Conservation (phyloP, 2,329 filamentous ascomycete genomes). For the Cladosporium sp. region DNA sequence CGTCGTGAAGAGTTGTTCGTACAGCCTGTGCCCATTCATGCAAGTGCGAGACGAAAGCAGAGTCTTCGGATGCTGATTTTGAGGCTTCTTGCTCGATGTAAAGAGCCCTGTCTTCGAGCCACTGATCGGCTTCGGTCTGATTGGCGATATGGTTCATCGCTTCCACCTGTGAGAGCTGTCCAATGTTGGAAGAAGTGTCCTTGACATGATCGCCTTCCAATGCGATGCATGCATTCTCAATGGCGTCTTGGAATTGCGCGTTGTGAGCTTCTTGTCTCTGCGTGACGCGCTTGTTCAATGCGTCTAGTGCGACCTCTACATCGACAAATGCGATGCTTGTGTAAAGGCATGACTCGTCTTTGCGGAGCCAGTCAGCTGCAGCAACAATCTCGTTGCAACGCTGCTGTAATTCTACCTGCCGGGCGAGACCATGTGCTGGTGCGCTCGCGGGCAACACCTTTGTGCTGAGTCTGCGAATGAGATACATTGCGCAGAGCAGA, state of each 20-base stretch:
- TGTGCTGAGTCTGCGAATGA: constrained; percentile 12
- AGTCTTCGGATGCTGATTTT: not conserved
- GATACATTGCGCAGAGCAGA: constrained; percentile 28
- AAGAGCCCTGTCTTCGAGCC: constrained; percentile 5
- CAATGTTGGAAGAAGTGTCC: not conserved
- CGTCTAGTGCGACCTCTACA: not conserved
- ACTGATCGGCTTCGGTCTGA: constrained; percentile 10
- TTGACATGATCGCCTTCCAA: constrained; percentile 6
- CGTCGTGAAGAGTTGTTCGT: constrained; percentile 19
- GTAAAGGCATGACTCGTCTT: constrained; percentile 8
- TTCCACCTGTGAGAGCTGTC: not conserved
- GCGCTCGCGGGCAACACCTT: not conserved
- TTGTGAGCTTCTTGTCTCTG: not conserved
- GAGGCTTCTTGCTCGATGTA: not conserved
- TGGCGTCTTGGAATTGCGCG: not conserved
- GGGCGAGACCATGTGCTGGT: not conserved
- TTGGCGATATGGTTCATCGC: constrained; percentile 1
- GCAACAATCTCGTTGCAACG: not conserved
- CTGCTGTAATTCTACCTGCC: not conserved
- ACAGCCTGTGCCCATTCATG: constrained; percentile 16
- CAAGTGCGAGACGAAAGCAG: not conserved
- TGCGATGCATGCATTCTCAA: not conserved
- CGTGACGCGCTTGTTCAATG: not conserved
- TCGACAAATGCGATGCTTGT: constrained; percentile 6
- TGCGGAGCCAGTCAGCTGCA: constrained; percentile 6